Evolutionary conservation across 1,139 yeast species (phyloP).

Genomic region (Yamadazyma atmosphaerica): DNA sequence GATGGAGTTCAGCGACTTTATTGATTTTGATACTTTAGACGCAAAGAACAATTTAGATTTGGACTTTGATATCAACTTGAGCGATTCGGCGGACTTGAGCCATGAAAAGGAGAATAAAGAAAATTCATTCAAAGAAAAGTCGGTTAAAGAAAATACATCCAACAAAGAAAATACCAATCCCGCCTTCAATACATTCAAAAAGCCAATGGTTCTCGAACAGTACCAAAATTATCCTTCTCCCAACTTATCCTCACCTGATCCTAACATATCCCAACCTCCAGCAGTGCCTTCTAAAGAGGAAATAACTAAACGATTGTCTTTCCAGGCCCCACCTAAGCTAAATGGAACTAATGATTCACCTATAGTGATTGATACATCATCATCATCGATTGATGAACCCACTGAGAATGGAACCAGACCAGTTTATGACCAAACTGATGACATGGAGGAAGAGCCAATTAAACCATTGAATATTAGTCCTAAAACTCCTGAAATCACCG

Average conservation of each 20-base stretch:
- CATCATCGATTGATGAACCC: slow-evolving; percentile 13
- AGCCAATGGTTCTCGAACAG: not conserved
- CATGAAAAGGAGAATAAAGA: not conserved
- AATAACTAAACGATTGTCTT: too few relatives aligned
- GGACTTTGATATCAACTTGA: not conserved
- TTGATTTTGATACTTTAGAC: slow-evolving; percentile 51
- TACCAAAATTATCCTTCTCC: not conserved
- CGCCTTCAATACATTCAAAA: not conserved
- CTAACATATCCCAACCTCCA: not conserved
- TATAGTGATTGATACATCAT: slow-evolving; percentile 15
- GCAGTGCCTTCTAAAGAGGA: too few relatives aligned
- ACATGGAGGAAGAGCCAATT: slow-evolving; percentile 12
- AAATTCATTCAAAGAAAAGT: too few relatives aligned
- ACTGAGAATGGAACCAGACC: not conserved
- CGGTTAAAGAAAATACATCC: too few relatives aligned
- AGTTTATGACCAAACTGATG: not conserved
- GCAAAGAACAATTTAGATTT: slow-evolving; percentile 11
- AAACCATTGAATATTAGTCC: slow-evolving; percentile 16
- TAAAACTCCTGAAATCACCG: slow-evolving; percentile 14
- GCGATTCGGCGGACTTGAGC: not conserved
- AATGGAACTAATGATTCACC: slow-evolving; percentile 14
- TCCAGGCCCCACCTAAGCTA: not conserved
- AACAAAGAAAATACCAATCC: not conserved
- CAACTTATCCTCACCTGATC: not conserved
- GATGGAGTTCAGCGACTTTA: slow-evolving; percentile 64